Percentiles rank a stretch among this genome's conserved stretches.
Evolutionary conservation across 306 rosid species (phyloP).

Genomic region (Lablab purpureus): DNA sequence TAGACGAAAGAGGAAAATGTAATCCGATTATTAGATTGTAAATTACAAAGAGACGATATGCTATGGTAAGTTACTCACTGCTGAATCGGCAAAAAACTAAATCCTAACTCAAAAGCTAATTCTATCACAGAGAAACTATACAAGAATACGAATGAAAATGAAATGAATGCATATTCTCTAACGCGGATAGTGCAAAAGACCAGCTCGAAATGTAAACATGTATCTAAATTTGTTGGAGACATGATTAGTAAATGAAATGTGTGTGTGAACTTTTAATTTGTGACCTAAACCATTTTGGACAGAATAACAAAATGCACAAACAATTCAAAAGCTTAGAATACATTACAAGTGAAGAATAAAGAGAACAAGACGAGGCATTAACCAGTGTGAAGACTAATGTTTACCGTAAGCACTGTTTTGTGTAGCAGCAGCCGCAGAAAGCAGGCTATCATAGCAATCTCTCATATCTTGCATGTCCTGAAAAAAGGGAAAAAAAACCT

Average conservation of each 20-base stretch:
- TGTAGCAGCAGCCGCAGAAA: constrained; percentile 90
- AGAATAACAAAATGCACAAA: constrained; percentile 22
- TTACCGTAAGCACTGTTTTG: constrained; percentile 86
- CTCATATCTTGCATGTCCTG: constrained; percentile 91
- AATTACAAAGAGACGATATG: not conserved
- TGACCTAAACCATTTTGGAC: not conserved
- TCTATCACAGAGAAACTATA: not conserved
- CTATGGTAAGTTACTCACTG: not conserved
- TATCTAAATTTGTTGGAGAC: constrained; percentile 26
- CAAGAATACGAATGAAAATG: not conserved
- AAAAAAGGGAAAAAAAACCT: constrained; percentile 14
- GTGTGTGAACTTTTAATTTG: not conserved
- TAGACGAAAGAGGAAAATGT: not conserved
- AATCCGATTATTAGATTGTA: not conserved
- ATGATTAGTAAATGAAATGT: not conserved
- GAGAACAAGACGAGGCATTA: constrained; percentile 14
- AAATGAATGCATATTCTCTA: not conserved
- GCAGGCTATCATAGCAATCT: constrained; percentile 85
- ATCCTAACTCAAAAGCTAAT: not conserved
- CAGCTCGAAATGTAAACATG: constrained; percentile 7
- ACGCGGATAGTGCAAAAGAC: constrained; percentile 5
- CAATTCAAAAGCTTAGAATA: not conserved
- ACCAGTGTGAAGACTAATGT: not conserved
- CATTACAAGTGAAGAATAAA: not conserved
- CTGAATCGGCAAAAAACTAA: not conserved